Evolutionary conservation across 441 rosid genomes (phyloP).

Genomic region (Eutrema salsugineum): DNA sequence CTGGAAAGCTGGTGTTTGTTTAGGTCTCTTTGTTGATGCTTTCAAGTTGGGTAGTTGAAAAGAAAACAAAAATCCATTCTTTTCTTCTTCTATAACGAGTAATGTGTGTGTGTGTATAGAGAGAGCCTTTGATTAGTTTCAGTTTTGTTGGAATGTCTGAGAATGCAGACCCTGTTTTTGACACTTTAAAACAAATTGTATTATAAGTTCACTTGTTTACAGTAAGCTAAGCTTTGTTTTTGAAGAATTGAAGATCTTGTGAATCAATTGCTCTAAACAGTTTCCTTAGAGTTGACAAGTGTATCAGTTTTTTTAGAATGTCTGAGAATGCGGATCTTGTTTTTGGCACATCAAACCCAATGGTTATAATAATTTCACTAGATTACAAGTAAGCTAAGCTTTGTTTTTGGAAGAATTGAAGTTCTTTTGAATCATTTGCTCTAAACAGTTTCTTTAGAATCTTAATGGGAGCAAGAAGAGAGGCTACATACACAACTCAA

Average conservation of each 20-base stretch:
- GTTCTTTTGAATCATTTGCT: not conserved
- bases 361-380: too few species aligned
- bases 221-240: not conserved
- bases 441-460: not conserved
- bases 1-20: conserved; percentile 97
- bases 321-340: not conserved
- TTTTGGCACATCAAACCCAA: not conserved
- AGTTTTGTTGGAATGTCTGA: not conserved
- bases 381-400: not conserved
- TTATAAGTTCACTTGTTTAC: not conserved
- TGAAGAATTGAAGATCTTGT: not conserved
- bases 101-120: conserved; percentile 1
- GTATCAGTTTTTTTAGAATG: not conserved
- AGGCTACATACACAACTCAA: conserved; percentile 4
- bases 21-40: conserved; percentile 97
- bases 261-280: not conserved
- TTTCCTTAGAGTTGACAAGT: not conserved
- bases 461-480: not conserved
- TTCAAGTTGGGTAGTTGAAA: conserved; percentile 81
- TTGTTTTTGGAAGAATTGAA: not conserved
- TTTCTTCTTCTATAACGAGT: not conserved
- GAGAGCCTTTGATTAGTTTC: not conserved
- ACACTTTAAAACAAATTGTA: not conserved
- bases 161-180: not conserved
- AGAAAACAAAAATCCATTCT: not conserved